Percentiles rank a stretch among this genome's conserved stretches.
phyloP scores from a whole-genome alignment of 2,329 filamentous ascomycete genomes.

The Aspergillus pseudotamarii region DNA sequence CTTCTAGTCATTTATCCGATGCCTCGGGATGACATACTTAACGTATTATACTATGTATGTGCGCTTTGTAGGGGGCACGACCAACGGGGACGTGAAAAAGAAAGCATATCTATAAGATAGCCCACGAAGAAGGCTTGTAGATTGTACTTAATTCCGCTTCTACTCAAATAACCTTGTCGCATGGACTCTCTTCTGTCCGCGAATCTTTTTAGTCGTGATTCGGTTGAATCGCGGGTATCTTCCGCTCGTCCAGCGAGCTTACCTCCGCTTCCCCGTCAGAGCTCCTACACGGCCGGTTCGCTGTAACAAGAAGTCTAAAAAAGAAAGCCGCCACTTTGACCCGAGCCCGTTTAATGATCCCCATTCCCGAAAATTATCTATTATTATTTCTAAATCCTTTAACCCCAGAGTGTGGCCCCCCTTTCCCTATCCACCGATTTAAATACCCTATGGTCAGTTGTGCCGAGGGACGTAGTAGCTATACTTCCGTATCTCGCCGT shows the following conservation, averaged over 20 bases:
- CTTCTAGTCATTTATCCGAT: not conserved
- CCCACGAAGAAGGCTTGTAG: not conserved
- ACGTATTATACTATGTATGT: not conserved
- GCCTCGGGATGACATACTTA: not conserved
- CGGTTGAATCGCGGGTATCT: constrained; percentile 18
- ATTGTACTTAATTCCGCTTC: not conserved
- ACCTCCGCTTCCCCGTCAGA: constrained; percentile 42
- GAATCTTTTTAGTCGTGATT: not conserved
- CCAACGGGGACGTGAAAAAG: not conserved
- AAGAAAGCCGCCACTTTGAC: constrained; percentile 28
- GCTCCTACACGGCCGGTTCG: constrained; percentile 25
- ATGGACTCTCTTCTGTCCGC: constrained; percentile 11
- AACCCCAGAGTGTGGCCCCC: constrained; percentile 1
- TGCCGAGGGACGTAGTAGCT: constrained; percentile 24
- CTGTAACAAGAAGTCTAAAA: constrained; percentile 5
- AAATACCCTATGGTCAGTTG: constrained; percentile 18
- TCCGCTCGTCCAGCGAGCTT: constrained; percentile 40
- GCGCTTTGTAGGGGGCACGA: not conserved
- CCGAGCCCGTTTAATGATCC: constrained; percentile 25
- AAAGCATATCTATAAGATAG: not conserved
- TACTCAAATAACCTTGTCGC: not conserved
- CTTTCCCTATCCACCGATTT: constrained; percentile 11
- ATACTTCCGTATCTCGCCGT: constrained; percentile 41
- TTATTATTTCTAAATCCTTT: constrained; percentile 16
- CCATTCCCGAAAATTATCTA: constrained; percentile 23